Percentiles rank a stretch among this genome's conserved stretches.
phyloP scores from a whole-genome alignment of 106 monocot genomes.

The Posidonia australis region DNA sequence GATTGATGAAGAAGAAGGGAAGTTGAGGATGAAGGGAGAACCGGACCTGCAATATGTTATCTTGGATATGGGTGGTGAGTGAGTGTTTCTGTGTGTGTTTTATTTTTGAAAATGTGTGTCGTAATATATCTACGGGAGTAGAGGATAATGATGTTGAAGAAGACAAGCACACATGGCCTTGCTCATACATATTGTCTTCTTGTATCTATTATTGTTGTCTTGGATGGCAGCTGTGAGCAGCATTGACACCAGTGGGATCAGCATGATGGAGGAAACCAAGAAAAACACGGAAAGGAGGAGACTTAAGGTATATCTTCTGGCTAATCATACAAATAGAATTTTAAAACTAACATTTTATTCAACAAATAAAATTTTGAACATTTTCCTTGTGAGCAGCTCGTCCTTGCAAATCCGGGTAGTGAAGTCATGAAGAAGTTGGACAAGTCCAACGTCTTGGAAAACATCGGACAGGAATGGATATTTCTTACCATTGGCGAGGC shows the following conservation, averaged over 20 bases:
- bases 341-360: background rate
- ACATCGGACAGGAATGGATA: constrained; percentile 79
- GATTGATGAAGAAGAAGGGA: constrained; percentile 81
- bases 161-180: too few species aligned
- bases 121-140: too few species aligned
- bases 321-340: background rate
- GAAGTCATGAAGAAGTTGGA: constrained; percentile 95
- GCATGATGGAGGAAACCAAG: constrained; percentile 77
- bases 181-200: too few species aligned
- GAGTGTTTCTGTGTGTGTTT: background rate
- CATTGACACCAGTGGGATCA: constrained; percentile 90
- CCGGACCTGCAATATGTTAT: constrained; percentile 55
- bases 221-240: constrained; percentile 55
- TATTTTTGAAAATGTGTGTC: too few species aligned
- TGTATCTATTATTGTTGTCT: too few species aligned
- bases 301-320: constrained; percentile 38
- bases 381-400: constrained; percentile 25
- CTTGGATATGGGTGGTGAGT: constrained; percentile 88
- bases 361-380: background rate
- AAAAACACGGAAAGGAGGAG: constrained; percentile 44
- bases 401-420: constrained; percentile 76
- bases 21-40: constrained; percentile 26
- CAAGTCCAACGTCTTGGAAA: constrained; percentile 48
- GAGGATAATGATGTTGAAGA: too few species aligned
- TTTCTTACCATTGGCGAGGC: constrained; percentile 77